A percentile compares a stretch with the other conserved stretches of the same genome.
These are phyloP conservation scores for Botrytis cinerea DNA, from an alignment of 2,329 filamentous ascomycete species.

Conservation along the genomic window DNA sequence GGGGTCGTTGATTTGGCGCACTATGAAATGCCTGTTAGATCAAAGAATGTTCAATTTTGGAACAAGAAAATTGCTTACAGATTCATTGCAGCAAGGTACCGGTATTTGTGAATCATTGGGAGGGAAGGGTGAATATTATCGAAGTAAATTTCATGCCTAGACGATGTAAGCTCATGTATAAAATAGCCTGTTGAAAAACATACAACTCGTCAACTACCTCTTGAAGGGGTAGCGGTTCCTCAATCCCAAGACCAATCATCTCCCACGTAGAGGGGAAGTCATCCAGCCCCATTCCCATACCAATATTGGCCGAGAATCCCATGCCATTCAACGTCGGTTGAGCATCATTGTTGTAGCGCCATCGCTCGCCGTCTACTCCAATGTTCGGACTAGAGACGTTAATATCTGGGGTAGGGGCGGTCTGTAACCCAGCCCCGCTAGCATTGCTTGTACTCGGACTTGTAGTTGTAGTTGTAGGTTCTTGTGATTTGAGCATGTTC, in stretches of 20 bases:
- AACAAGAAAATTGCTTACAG: constrained; percentile 52
- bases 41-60: background rate
- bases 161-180: constrained; percentile 31
- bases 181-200: constrained; percentile 37
- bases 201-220: constrained; percentile 81
- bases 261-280: constrained; percentile 76
- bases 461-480: constrained; percentile 45
- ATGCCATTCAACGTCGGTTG: constrained; percentile 57
- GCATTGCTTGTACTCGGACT: constrained; percentile 27
- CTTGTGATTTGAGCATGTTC: constrained; percentile 81
- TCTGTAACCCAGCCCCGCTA: constrained; percentile 31
- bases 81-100: constrained; percentile 87
- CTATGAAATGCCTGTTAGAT: constrained; percentile 42
- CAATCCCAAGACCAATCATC: constrained; percentile 68
- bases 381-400: constrained; percentile 50
- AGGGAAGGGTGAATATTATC: constrained; percentile 83
- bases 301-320: constrained; percentile 53
- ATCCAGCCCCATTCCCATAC: constrained; percentile 50
- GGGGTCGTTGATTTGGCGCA: constrained; percentile 80
- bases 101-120: constrained; percentile 86
- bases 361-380: constrained; percentile 55
- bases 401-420: constrained; percentile 45
- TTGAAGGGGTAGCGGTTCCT: constrained; percentile 67
- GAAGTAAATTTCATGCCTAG: constrained; percentile 81
- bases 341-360: constrained; percentile 57